A percentile compares a stretch with the other conserved stretches of the same genome.
Evolutionary conservation across 2,329 filamentous ascomycete genomes (phyloP).

Genomic region (Penicillium sp.): DNA sequence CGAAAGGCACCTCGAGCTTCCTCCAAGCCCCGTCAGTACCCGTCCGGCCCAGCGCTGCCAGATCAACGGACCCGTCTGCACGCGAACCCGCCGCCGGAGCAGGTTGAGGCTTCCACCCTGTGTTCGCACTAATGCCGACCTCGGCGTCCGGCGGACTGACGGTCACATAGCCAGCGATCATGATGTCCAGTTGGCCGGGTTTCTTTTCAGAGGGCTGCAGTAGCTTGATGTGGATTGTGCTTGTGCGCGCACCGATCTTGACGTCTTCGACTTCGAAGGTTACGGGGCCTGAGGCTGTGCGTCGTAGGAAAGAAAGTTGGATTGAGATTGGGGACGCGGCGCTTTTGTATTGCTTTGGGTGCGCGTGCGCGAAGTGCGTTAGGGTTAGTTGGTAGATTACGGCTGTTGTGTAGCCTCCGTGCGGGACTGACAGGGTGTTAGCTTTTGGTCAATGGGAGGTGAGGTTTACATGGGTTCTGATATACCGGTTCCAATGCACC

Average conservation of each 20-base stretch:
- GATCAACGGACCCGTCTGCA: constrained; percentile 32
- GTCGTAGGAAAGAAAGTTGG: constrained; percentile 65
- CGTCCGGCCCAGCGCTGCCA: constrained; percentile 19
- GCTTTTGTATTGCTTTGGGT: constrained; percentile 50
- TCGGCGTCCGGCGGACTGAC: constrained; percentile 61
- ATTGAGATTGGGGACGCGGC: constrained; percentile 62
- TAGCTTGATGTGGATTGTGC: constrained; percentile 63
- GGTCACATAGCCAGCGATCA: constrained; percentile 64
- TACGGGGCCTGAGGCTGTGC: constrained; percentile 60
- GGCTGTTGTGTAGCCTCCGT: constrained; percentile 68
- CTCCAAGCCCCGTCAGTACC: constrained; percentile 32
- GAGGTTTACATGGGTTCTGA: constrained; percentile 12
- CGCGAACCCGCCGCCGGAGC: constrained; percentile 41
- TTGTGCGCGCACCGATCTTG: constrained; percentile 65
- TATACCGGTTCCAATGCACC: constrained; percentile 64
- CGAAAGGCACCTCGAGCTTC: constrained; percentile 28
- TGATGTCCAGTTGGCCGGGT: constrained; percentile 51
- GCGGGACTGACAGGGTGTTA: constrained; percentile 56
- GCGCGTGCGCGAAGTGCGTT: constrained; percentile 61
- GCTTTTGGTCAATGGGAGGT: neutral
- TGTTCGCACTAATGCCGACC: constrained; percentile 56
- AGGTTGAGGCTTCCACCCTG: constrained; percentile 55
- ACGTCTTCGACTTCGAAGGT: constrained; percentile 60
- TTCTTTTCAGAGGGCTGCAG: constrained; percentile 36
- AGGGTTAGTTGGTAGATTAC: constrained; percentile 60